Conservation (phyloP, 495 filamentous ascomycete genomes). For the Talaromyces borbonicus region DNA sequence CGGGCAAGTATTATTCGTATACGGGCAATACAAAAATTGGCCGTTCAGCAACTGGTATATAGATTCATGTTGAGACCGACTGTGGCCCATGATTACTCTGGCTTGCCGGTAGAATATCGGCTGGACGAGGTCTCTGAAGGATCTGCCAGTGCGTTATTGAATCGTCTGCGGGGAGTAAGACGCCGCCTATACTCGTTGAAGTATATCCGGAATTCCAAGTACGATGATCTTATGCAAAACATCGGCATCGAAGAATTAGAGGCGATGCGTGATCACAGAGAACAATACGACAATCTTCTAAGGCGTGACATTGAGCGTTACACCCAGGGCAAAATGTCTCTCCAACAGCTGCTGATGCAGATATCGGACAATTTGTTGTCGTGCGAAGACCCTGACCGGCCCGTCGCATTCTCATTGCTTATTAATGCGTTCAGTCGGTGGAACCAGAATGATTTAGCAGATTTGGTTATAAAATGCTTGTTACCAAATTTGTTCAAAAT, state of each 20-base stretch:
- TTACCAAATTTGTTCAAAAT: slow-evolving; percentile 31
- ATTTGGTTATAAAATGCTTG: slow-evolving; percentile 28
- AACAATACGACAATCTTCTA: slow-evolving; percentile 23
- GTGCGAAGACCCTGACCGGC: slow-evolving; percentile 28
- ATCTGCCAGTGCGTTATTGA: neutral
- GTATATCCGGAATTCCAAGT: slow-evolving; percentile 11
- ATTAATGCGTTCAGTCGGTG: slow-evolving; percentile 29
- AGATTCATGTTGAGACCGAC: slow-evolving; percentile 29
- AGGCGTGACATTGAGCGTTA: slow-evolving; percentile 22
- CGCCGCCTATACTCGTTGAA: slow-evolving; percentile 22
- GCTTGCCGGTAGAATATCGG: slow-evolving; percentile 25
- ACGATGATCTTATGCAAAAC: slow-evolving; percentile 21
- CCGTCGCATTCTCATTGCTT: slow-evolving; percentile 21
- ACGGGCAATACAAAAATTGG: slow-evolving; percentile 33
- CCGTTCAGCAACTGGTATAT: slow-evolving; percentile 34
- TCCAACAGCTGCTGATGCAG: slow-evolving; percentile 26
- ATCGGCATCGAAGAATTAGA: slow-evolving; percentile 6
- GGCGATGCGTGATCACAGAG: neutral
- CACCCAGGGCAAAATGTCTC: slow-evolving; percentile 21
- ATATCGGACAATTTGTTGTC: slow-evolving; percentile 26
- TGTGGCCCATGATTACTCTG: slow-evolving; percentile 31
- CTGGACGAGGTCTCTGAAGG: neutral
- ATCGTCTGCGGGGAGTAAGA: slow-evolving; percentile 14
- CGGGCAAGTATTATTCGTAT: slow-evolving; percentile 15
- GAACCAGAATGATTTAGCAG: slow-evolving; percentile 32